phyloP scores from a whole-genome alignment of 306 rosid genomes.

The Acacia confusa region DNA sequence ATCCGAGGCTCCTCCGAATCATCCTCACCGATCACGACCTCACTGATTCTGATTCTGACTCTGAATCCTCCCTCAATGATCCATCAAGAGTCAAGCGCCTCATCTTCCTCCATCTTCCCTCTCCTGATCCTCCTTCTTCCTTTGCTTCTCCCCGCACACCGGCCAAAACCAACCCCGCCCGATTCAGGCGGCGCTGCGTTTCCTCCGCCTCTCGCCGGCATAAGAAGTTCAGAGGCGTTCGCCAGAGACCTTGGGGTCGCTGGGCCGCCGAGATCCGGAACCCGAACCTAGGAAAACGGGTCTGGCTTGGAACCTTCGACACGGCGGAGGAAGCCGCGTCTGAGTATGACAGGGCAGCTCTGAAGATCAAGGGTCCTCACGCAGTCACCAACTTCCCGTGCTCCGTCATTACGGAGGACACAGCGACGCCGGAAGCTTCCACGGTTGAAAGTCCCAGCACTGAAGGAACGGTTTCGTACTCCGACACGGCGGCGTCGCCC shows the following conservation, averaged over 20 bases:
- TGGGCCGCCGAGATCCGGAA: conserved; percentile 92
- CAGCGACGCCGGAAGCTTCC: neutral
- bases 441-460: neutral
- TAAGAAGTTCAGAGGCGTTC: conserved; percentile 59
- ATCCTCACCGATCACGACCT: conserved; percentile 77
- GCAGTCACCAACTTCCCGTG: conserved; percentile 66
- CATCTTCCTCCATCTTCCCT: conserved; percentile 36
- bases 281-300: conserved; percentile 60
- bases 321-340: conserved; percentile 87
- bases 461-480: conserved; percentile 33
- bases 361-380: conserved; percentile 59
- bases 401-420: conserved; percentile 7
- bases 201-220: conserved; percentile 13
- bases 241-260: conserved; percentile 86
- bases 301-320: conserved; percentile 84
- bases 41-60: conserved; percentile 68
- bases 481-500: conserved; percentile 48
- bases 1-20: conserved; percentile 54
- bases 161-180: conserved; percentile 19
- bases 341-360: conserved; percentile 68
- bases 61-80: conserved; percentile 26
- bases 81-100: conserved; percentile 31
- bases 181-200: conserved; percentile 26
- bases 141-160: neutral
- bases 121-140: neutral